These are phyloP conservation scores for Vitis hybrid DNA, from an alignment of 177 flowering plant species.

Conservation along the genomic window DNA sequence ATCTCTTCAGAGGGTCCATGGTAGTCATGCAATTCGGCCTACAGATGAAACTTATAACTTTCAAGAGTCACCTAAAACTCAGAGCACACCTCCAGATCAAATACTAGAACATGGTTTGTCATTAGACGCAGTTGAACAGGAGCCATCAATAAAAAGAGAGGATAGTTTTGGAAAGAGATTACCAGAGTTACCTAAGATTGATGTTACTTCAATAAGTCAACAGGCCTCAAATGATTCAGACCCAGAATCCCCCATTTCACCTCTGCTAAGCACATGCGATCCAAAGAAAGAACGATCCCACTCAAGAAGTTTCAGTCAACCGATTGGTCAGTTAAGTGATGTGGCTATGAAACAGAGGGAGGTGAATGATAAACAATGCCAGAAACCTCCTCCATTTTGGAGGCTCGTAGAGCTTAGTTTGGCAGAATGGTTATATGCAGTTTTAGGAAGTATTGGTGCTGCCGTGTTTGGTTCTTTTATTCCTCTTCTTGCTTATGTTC, in stretches of 20 bases:
- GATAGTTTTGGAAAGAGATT: conserved; percentile 91
- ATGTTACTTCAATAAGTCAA: conserved; percentile 56
- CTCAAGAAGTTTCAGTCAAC: conserved; percentile 90
- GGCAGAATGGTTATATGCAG: conserved; percentile 98
- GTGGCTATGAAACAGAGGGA: conserved; percentile 39
- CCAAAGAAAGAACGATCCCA: conserved; percentile 96
- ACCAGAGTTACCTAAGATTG: conserved; percentile 84
- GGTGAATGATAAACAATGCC: conserved; percentile 37
- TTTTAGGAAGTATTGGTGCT: conserved; percentile 91
- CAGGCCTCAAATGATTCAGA: conserved; percentile 71
- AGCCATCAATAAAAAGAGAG: conserved; percentile 74
- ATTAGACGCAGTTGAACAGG: conserved; percentile 55
- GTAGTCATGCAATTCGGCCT: conserved; percentile 45
- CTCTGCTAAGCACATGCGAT: conserved; percentile 81
- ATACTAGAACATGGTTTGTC: conserved; percentile 69
- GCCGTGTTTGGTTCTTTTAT: conserved; percentile 96
- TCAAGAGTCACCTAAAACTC: conserved; percentile 73
- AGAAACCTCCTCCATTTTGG: conserved; percentile 75
- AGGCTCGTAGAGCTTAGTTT: conserved; percentile 88
- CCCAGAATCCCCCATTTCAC: conserved; percentile 96
- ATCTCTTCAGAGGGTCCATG: conserved; percentile 81
- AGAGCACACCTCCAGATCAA: conserved; percentile 78
- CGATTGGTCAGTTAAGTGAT: conserved; percentile 60
- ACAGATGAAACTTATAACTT: conserved; percentile 49
- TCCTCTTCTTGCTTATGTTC: conserved; percentile 91